Evolutionary conservation across 2,329 filamentous ascomycete species (phyloP), one percentile per base, ranked within the genome.

Genomic region (Xylaria sp.): DNA sequence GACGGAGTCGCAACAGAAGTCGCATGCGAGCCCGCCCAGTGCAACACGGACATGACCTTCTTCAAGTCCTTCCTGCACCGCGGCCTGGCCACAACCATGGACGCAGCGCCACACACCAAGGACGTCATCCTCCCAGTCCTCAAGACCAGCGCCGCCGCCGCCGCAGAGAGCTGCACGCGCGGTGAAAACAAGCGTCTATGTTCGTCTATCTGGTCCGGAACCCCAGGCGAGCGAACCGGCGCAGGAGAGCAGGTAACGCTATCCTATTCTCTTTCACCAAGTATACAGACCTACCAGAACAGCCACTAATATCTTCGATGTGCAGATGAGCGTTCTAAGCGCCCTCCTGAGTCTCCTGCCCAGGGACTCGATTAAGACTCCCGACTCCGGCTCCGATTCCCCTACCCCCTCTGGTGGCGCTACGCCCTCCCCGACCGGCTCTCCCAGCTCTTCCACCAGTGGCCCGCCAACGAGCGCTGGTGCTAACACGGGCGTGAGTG

Each of bases 51-150:
- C 67, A 81, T 84, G 70, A 76, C 77, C 52, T 80, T 79, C 38
- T 87, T 83, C 80, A 87, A 87, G 72, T 82, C 80, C 23, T 83
- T 84, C 65, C 76, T 86, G 5, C 74, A 80, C 25, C 82, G 84
- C 49, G 85, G 79, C 75, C 70, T 80, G 59, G 77, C 74, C 2
- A 70, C 74, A 27, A 73, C 78, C 1, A 70, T 72, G 21, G 71
- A 75, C 62, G 51, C 77, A 41, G 77, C 76, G 2, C 76, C 78
- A 1, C 71, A 74, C 57, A 79, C 74, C 15, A 63, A 65, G 33
- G 68, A 68, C 27, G 65, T 62, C 9, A 75, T 81, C 54, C 72
- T 75, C 43, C 69, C 72, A 4, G 69, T 72, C 21, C 70, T 81
- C 38, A 71, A 71, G 19, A 67, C 72, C 2, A 79, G 77, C 23